Evolutionary conservation across 192 early-diverging fungal genomes (phyloP).

Genomic region (Piromyces finnis): DNA sequence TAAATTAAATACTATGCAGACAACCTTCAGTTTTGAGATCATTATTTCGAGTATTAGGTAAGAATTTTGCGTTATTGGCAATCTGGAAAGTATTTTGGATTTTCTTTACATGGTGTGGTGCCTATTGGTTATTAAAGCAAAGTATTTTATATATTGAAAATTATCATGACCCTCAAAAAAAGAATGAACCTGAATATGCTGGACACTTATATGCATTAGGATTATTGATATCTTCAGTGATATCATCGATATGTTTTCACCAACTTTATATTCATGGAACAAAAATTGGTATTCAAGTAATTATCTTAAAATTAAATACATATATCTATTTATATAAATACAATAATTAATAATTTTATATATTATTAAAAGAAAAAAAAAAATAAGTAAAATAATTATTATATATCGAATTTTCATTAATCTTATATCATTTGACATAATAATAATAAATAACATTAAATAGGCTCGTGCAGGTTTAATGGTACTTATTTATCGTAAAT

Average conservation of each 20-base stretch:
- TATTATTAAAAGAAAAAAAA: too few species aligned
- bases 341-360: background rate
- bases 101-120: slow-evolving; percentile 35
- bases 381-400: too few species aligned
- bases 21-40: background rate
- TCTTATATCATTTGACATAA: background rate
- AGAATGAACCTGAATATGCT: slow-evolving; percentile 6
- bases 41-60: background rate
- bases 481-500: slow-evolving; percentile 56
- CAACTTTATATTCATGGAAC: slow-evolving; percentile 20
- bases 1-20: too few species aligned
- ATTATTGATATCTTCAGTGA: slow-evolving; percentile 23
- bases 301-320: slow-evolving; percentile 17
- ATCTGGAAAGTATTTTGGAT: slow-evolving; percentile 19
- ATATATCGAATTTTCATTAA: too few species aligned
- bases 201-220: slow-evolving; percentile 35
- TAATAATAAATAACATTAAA: background rate
- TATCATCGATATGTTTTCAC: slow-evolving; percentile 14
- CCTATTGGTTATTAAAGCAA: slow-evolving; percentile 25
- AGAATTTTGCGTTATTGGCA: background rate
- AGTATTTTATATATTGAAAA: slow-evolving; percentile 2
- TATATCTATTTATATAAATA: slow-evolving; percentile 4
- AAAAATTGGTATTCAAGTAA: slow-evolving; percentile 6
- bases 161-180: slow-evolving; percentile 11
- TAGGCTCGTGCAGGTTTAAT: slow-evolving; percentile 54